phyloP scores from a whole-genome alignment of 2,329 filamentous ascomycete species.

The Penicillium griseofulvum region DNA sequence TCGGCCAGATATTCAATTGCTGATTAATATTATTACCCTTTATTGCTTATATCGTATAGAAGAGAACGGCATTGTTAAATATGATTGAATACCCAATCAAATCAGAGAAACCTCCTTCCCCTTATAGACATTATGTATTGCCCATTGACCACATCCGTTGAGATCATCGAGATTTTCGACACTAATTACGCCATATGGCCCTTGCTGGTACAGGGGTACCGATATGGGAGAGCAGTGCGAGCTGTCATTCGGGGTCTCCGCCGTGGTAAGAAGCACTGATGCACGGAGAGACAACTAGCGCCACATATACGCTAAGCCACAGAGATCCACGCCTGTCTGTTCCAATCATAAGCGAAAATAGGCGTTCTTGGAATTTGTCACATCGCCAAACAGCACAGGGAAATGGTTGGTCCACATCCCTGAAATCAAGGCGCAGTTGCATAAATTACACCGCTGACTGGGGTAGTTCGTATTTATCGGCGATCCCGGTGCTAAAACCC shows the following conservation, averaged over 20 bases:
- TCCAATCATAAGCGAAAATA: neutral
- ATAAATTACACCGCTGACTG: slow-evolving; percentile 18
- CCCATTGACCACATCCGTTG: neutral
- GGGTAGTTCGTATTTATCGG: slow-evolving; percentile 16
- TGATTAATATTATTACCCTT: neutral
- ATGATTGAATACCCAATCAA: neutral
- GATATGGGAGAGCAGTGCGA: neutral
- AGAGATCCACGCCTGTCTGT: neutral
- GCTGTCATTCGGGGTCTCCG: slow-evolving; percentile 8
- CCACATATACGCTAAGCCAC: slow-evolving; percentile 6
- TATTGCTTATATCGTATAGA: neutral
- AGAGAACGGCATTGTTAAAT: neutral
- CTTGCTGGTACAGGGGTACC: slow-evolving; percentile 1
- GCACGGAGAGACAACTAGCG: slow-evolving; percentile 1
- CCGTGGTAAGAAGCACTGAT: neutral
- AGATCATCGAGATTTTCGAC: neutral
- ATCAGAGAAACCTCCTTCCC: neutral
- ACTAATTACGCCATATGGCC: slow-evolving; percentile 5
- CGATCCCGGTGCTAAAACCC: slow-evolving; percentile 17
- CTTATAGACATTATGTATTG: neutral
- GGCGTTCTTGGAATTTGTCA: neutral
- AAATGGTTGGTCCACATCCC: neutral
- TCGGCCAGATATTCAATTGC: neutral
- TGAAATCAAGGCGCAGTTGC: slow-evolving; percentile 13
- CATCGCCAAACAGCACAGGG: neutral